Base-by-base conservation (phyloP, 805 yeast species). In the Starmerella asiatica region DNA sequence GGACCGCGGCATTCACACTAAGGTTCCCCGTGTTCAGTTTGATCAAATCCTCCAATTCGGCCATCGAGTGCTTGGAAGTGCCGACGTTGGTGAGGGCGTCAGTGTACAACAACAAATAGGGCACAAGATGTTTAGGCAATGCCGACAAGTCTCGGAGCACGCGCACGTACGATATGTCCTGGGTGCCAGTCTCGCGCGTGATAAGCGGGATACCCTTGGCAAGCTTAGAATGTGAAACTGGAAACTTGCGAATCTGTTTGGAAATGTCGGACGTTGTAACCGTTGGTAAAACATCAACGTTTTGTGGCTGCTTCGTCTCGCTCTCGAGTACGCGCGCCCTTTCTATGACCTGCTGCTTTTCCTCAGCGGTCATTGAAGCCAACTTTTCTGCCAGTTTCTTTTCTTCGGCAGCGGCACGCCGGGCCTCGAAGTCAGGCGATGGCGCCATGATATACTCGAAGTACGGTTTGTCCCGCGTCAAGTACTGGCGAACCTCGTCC, bases 61-160 rank as follows among this genome's bases (percentile, higher is more conserved):
- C 80, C 71, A 82, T 82, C 4, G 31, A 18, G 43, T 78, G 75
- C 7, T 59, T 53, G 6, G 63, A 56, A 1, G 98, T 88, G n/a
- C 98, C 98, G 46, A 91, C 65, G 55, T 77, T 83, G 3, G 93
- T 79, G 44, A 91, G 63, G 34, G 93, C 79, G 21, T 77, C 79
- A 8, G 79, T 65, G 60, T 81, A 91, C 33, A 91, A 57, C 0
- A 94, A 81, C 44, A 91, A 56, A 48, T 71, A 85, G 28, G 78
- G 75, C 39, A 77, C 68, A 34, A 81, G 63, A 5, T 74, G 73
- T 3, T 60, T 48, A 11, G 93, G 88, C 5, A 88, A 54, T 3
- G 61, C 45, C 7, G 71, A 60, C 21, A 88, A 56, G 31, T 75
- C 67, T 44, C 79, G 77, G 28, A 75, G 59, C n/a, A 81, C 77